phyloP scores from a whole-genome alignment of 108 stramenopile genomes.

The Pseudonitzschia multistriata region DNA sequence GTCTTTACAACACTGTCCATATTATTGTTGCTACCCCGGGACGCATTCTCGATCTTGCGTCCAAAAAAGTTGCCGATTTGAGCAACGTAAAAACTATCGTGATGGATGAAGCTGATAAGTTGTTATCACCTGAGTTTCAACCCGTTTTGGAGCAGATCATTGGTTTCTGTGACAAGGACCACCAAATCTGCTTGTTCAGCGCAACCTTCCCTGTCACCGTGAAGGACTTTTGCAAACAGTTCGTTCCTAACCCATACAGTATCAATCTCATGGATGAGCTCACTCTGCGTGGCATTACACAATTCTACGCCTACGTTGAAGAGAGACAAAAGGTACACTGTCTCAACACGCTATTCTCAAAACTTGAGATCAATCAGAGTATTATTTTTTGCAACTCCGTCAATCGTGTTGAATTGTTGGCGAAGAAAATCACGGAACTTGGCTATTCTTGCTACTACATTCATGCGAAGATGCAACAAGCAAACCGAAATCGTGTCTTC shows the following conservation, averaged over 20 bases:
- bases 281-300: constrained; percentile 96
- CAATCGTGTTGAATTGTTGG: constrained; percentile 96
- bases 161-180: constrained; percentile 71
- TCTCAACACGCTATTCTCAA: constrained; percentile 97
- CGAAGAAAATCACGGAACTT: constrained; percentile 98
- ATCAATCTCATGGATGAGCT: constrained; percentile 99
- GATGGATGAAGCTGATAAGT: constrained; percentile 99
- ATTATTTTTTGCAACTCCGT: constrained; percentile 99
- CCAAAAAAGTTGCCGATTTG: constrained; percentile 94
- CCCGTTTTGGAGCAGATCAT: constrained; percentile 95
- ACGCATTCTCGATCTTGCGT: constrained; percentile 95
- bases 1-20: constrained; percentile 94
- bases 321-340: constrained; percentile 99
- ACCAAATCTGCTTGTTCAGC: constrained; percentile 98
- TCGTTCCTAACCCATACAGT: constrained; percentile 89
- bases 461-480: constrained; percentile 99
- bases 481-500: constrained; percentile 97
- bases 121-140: constrained; percentile 95
- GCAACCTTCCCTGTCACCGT: constrained; percentile 99
- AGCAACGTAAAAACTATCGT: constrained; percentile 93
- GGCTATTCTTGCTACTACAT: constrained; percentile 99
- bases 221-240: constrained; percentile 92
- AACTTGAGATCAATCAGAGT: constrained; percentile 97
- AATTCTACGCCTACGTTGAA: constrained; percentile 99
- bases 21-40: constrained; percentile 97